These are phyloP conservation scores for Aureobasidium subglaciale DNA, from an alignment of 2,329 filamentous ascomycete genomes.

Conservation along the genomic window DNA sequence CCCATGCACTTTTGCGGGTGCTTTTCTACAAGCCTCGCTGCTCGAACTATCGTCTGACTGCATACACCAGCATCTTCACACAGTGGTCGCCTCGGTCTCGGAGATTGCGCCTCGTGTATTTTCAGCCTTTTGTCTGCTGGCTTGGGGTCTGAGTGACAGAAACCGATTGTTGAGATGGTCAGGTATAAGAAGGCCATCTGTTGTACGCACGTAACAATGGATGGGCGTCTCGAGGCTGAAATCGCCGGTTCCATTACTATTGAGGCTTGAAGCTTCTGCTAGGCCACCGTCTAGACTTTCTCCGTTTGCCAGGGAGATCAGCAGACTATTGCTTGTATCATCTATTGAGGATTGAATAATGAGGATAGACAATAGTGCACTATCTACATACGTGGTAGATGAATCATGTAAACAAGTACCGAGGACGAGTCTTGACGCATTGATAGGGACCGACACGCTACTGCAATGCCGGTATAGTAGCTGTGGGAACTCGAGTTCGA, in stretches of 20 bases:
- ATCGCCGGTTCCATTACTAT: not conserved
- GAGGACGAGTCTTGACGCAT: not conserved
- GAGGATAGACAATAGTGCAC: not conserved
- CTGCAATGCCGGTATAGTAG: slow-evolving; percentile 5
- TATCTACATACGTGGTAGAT: not conserved
- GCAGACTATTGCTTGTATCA: not conserved
- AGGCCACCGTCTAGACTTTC: slow-evolving; percentile 7
- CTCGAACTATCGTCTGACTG: slow-evolving; percentile 5
- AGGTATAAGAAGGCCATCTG: not conserved
- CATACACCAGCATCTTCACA: not conserved
- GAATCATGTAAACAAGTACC: not conserved
- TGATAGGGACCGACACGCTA: slow-evolving; percentile 1
- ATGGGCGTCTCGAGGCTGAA: not conserved
- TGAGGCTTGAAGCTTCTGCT: slow-evolving; percentile 2
- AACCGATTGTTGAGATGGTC: not conserved
- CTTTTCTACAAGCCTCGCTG: not conserved
- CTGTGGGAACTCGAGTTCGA: slow-evolving; percentile 3
- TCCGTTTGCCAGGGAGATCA: not conserved
- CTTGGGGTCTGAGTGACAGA: not conserved
- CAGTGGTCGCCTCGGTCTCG: not conserved
- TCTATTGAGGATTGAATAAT: not conserved
- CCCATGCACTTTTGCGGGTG: not conserved
- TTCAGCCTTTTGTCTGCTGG: not conserved
- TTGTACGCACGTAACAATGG: slow-evolving; percentile 6
- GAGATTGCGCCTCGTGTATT: not conserved